Conservation (phyloP, 2,329 filamentous ascomycete species). For the Diaporthe sp. region DNA sequence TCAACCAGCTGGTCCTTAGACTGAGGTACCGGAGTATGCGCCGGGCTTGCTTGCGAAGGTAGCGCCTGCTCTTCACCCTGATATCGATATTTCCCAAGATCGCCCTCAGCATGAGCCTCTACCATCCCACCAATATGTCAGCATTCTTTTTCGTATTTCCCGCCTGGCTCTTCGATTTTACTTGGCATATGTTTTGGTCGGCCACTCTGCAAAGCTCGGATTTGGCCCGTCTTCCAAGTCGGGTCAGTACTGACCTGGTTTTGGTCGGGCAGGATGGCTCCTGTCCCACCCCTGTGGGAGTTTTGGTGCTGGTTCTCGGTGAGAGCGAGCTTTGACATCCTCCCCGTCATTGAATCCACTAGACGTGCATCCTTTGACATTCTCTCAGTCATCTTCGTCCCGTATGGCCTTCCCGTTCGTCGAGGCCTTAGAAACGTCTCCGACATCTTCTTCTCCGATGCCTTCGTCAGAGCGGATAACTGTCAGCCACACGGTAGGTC, state of each 20-base stretch:
- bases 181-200: background rate
- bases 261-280: background rate
- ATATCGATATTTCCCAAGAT: background rate
- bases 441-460: background rate
- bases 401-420: background rate
- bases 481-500: background rate
- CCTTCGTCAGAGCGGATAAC: background rate
- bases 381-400: background rate
- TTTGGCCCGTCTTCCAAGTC: background rate
- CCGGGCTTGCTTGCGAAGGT: background rate
- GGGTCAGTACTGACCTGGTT: background rate
- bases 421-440: background rate
- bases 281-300: too few relatives aligned
- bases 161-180: background rate
- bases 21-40: background rate
- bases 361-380: background rate
- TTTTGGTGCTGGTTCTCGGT: background rate
- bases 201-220: background rate
- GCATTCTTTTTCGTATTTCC: background rate
- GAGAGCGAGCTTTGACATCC: constrained; percentile 3
- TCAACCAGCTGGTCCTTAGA: background rate
- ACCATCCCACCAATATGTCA: background rate
- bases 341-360: background rate
- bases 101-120: background rate
- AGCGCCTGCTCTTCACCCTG: background rate